These are phyloP conservation scores for Starmerella riodocensis DNA, from an alignment of 805 yeast genomes.

Conservation along the genomic window DNA sequence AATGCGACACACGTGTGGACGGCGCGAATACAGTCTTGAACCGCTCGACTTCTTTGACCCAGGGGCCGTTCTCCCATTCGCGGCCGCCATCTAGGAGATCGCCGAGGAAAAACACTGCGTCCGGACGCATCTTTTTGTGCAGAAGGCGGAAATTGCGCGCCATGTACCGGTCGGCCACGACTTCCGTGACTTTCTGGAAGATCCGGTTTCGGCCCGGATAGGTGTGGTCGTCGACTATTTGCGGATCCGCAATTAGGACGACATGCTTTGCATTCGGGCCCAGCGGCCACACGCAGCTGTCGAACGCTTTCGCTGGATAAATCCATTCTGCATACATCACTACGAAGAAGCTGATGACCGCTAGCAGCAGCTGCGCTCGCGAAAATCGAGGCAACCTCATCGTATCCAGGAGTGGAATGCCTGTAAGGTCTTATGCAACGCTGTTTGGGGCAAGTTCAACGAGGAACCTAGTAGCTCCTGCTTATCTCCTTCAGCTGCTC, in stretches of 20 bases:
- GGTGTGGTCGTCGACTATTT: conserved; percentile 75
- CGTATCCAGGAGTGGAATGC: too few relatives aligned
- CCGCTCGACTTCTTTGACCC: conserved; percentile 60
- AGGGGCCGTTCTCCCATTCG: conserved; percentile 55
- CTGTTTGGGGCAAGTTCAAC: too few relatives aligned
- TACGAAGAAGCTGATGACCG: conserved; percentile 30
- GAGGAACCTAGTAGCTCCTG: too few relatives aligned
- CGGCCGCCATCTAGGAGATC: conserved; percentile 94
- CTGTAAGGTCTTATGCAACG: too few relatives aligned
- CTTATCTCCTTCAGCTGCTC: too few relatives aligned
- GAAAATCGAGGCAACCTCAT: too few relatives aligned
- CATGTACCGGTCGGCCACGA: conserved; percentile 64
- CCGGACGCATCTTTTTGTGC: conserved; percentile 52
- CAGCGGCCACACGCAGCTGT: conserved; percentile 44
- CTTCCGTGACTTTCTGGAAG: conserved; percentile 42
- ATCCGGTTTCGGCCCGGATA: conserved; percentile 56
- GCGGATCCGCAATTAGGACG: conserved; percentile 82
- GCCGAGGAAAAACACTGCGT: conserved; percentile 67
- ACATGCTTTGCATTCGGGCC: conserved; percentile 25
- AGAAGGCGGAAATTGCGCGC: conserved; percentile 56
- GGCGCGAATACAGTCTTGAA: conserved; percentile 55
- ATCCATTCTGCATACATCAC: conserved; percentile 44
- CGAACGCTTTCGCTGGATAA: conserved; percentile 35
- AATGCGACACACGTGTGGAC: conserved; percentile 13
- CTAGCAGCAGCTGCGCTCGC: conserved; percentile 1